Conservation (phyloP, 495 filamentous ascomycete species). For the Lepraria neglecta region DNA sequence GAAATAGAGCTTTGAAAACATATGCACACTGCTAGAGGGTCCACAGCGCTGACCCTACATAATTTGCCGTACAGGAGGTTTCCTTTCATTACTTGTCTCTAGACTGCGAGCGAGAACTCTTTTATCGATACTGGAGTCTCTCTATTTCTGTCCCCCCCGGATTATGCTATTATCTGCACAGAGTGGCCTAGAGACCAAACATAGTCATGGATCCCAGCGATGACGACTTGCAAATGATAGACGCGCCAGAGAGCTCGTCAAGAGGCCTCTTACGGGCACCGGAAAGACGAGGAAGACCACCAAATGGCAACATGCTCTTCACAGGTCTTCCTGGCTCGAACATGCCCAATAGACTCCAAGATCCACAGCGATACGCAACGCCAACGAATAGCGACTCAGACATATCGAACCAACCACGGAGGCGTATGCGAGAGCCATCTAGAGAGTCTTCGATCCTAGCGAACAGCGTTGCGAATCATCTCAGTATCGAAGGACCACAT, state of each 20-base stretch:
- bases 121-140: neutral
- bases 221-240: constrained; percentile 22
- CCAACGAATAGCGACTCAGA: constrained; percentile 11
- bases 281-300: neutral
- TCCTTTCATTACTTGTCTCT: neutral
- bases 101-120: neutral
- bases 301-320: constrained; percentile 10
- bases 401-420: neutral
- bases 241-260: constrained; percentile 12
- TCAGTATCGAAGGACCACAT: constrained; percentile 19
- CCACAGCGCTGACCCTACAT: neutral
- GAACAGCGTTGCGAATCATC: constrained; percentile 20
- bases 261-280: neutral
- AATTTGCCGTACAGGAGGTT: neutral
- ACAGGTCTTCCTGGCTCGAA: neutral
- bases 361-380: constrained; percentile 6
- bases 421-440: constrained; percentile 7
- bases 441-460: constrained; percentile 21
- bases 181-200: neutral
- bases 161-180: neutral
- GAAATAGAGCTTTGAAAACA: neutral
- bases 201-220: constrained; percentile 20
- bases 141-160: neutral
- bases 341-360: constrained; percentile 9
- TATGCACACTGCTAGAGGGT: neutral